phyloP scores from a whole-genome alignment of 306 rosid genomes.

The Cicer bijugum region DNA sequence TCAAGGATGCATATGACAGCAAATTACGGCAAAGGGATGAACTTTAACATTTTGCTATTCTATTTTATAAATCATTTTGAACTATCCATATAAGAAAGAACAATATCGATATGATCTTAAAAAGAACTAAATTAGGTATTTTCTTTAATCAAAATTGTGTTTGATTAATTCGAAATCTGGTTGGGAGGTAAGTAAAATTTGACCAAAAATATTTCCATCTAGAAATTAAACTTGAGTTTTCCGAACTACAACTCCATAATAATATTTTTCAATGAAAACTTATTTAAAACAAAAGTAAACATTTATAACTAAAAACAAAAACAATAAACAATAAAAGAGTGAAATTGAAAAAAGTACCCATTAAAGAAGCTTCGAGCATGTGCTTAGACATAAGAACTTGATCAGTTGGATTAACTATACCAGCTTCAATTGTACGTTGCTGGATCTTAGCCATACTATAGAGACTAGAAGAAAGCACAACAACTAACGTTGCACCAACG shows the following conservation, averaged over 20 bases:
- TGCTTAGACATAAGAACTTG: constrained; percentile 83
- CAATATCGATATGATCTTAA: too few species aligned
- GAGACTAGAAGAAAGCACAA: constrained; percentile 63
- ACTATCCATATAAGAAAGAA: too few species aligned
- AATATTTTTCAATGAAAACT: background rate
- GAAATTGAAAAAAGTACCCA: constrained; percentile 61
- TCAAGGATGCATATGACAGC: too few species aligned
- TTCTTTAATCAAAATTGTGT: too few species aligned
- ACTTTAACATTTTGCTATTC: too few species aligned
- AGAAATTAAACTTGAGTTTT: too few species aligned
- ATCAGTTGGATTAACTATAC: constrained; percentile 77
- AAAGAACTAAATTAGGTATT: too few species aligned
- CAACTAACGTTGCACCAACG: constrained; percentile 66
- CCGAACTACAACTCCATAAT: background rate
- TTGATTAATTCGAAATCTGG: too few species aligned
- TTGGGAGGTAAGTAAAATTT: too few species aligned
- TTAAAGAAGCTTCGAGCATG: constrained; percentile 90
- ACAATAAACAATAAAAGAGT: background rate
- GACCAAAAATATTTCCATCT: too few species aligned
- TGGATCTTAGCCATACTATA: constrained; percentile 71
- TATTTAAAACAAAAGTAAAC: background rate
- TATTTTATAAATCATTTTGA: too few species aligned
- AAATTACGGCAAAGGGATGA: too few species aligned
- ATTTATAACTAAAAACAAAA: constrained; percentile 2
- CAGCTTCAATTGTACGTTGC: constrained; percentile 63